These are phyloP conservation scores for Chenopodium quinoa DNA, from an alignment of 148 eudicot genomes.

Conservation along the genomic window DNA sequence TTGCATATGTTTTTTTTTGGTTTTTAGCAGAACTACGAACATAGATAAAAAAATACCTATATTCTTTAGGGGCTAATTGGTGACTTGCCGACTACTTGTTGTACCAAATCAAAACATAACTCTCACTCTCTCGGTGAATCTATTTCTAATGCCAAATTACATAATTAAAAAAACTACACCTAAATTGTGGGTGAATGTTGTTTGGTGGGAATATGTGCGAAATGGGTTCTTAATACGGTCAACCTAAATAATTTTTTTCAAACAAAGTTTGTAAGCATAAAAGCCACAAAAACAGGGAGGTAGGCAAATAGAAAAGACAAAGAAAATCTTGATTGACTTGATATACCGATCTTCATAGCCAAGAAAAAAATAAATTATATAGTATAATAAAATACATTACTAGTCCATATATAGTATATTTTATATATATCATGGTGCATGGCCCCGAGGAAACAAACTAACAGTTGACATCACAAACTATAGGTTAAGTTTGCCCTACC, in stretches of 20 bases:
- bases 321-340: not conserved
- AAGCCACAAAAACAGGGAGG: not conserved
- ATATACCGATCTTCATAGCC: not conserved
- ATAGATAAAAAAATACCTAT: not conserved
- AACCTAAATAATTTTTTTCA: no score
- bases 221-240: not conserved
- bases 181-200: not conserved
- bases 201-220: not conserved
- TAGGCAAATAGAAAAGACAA: not conserved
- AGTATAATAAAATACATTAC: not conserved
- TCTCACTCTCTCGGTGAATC: not conserved
- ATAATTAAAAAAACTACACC: no score
- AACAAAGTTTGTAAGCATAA: not conserved
- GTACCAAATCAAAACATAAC: not conserved
- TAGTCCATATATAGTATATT: no score
- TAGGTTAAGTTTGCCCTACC: slow-evolving; percentile 26
- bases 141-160: not conserved
- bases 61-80: not conserved
- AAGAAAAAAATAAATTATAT: not conserved
- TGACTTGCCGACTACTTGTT: not conserved
- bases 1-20: no score
- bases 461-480: slow-evolving; percentile 23
- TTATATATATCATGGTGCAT: not conserved
- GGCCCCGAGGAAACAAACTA: slow-evolving; percentile 22
- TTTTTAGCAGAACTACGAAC: not conserved